Evolutionary conservation across 306 rosid genomes (phyloP).

Genomic region (Cercis canadensis): DNA sequence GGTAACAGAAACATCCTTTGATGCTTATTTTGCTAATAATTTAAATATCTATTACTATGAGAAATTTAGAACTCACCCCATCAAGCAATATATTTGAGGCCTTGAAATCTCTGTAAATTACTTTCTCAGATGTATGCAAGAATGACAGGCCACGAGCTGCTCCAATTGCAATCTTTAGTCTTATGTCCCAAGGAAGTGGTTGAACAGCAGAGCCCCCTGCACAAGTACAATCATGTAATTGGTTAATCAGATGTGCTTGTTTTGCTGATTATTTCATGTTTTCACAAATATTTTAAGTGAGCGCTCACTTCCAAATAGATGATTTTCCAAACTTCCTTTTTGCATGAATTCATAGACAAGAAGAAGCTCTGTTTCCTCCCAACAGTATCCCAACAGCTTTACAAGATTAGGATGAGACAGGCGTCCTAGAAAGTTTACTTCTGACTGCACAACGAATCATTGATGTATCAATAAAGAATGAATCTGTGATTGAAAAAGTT

Average conservation of each 20-base stretch:
- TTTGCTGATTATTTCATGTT: constrained; percentile 22
- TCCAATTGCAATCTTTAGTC: constrained; percentile 92
- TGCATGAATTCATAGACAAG: constrained; percentile 95
- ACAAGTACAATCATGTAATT: constrained; percentile 20
- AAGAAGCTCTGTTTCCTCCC: constrained; percentile 79
- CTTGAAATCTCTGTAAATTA: constrained; percentile 92
- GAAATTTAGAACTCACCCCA: constrained; percentile 56
- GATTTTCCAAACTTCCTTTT: constrained; percentile 89
- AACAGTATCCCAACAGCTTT: constrained; percentile 84
- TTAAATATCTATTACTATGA: neutral
- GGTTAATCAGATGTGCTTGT: constrained; percentile 20
- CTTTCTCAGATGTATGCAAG: constrained; percentile 88
- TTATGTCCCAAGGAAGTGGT: constrained; percentile 80
- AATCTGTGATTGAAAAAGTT: neutral
- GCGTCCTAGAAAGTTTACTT: constrained; percentile 83
- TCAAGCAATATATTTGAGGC: constrained; percentile 95
- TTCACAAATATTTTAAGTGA: constrained; percentile 3
- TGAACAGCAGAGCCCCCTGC: constrained; percentile 85
- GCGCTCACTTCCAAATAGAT: constrained; percentile 91
- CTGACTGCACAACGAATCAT: constrained; percentile 74
- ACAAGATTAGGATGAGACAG: constrained; percentile 94
- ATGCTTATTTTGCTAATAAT: constrained; percentile 6
- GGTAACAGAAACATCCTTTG: neutral
- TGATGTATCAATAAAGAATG: constrained; percentile 23
- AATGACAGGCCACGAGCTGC: constrained; percentile 94